phyloP scores from a whole-genome alignment of 1,284 basidiomycete genomes.

The Cystobasidium slooffiae region DNA sequence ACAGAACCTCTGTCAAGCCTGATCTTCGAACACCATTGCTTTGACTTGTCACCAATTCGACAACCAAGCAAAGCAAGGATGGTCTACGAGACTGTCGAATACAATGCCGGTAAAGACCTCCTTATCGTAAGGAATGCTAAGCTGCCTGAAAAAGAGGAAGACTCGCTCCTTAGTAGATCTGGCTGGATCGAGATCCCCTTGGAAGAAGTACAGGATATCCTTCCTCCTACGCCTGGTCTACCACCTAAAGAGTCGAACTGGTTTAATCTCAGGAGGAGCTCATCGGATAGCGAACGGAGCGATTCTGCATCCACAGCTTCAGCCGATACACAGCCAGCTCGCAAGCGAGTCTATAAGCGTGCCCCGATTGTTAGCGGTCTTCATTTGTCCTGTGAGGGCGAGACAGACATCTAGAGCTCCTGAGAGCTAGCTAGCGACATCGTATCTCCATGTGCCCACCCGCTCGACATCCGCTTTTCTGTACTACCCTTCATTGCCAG shows the following conservation, averaged over 20 bases:
- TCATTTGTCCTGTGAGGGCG: neutral
- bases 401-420: neutral
- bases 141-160: neutral
- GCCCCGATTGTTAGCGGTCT: neutral
- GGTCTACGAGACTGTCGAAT: slow-evolving; percentile 38
- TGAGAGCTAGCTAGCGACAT: too few relatives aligned
- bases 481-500: too few relatives aligned
- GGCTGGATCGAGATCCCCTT: slow-evolving; percentile 21
- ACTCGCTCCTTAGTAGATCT: neutral
- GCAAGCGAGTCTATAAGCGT: slow-evolving; percentile 6
- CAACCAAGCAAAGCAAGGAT: slow-evolving; percentile 3
- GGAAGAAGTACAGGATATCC: neutral
- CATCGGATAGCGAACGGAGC: neutral
- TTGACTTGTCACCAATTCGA: neutral
- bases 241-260: neutral
- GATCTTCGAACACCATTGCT: too few relatives aligned
- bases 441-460: too few relatives aligned
- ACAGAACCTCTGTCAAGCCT: too few relatives aligned
- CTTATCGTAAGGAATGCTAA: slow-evolving; percentile 30
- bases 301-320: neutral
- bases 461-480: too few relatives aligned
- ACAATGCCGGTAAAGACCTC: slow-evolving; percentile 10
- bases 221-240: slow-evolving; percentile 30
- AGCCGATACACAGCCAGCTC: neutral
- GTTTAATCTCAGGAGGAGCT: neutral